A percentile compares a stretch with the other conserved stretches of the same genome.
These are phyloP conservation scores for Cardiospermum halicacabum DNA, from an alignment of 345 rosid genomes.

Conservation along the genomic window DNA sequence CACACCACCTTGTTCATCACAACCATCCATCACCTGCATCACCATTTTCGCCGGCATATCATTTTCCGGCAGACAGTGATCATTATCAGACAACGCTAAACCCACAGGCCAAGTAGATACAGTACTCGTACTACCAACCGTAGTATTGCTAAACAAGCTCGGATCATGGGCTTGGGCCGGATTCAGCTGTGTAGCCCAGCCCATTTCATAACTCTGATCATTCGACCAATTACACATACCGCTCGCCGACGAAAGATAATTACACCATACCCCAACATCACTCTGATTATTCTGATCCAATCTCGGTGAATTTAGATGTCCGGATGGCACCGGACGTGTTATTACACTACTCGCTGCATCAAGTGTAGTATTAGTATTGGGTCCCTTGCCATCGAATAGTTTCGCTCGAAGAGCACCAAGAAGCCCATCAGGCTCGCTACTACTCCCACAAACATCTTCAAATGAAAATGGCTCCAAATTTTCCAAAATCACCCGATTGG, in stretches of 20 bases:
- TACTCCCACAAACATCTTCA: conserved; percentile 37
- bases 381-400: conserved; percentile 38
- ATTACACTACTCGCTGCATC: no score
- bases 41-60: neutral
- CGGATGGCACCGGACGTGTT: no score
- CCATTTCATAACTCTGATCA: conserved; percentile 19
- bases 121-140: conserved; percentile 3
- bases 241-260: conserved; percentile 8
- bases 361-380: no score
- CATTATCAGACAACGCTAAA: conserved; percentile 15
- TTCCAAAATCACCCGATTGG: conserved; percentile 12
- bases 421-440: conserved; percentile 35
- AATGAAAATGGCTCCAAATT: conserved; percentile 42
- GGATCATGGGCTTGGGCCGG: conserved; percentile 12
- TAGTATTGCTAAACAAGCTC: conserved; percentile 1
- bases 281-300: conserved; percentile 15
- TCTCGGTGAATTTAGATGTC: conserved; percentile 6
- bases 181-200: conserved; percentile 31
- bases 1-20: conserved; percentile 13
- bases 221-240: conserved; percentile 23
- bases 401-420: conserved; percentile 50
- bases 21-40: conserved; percentile 22
- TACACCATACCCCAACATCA: conserved; percentile 20
- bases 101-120: conserved; percentile 21
- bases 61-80: conserved; percentile 13